phyloP scores from a whole-genome alignment of 768 basidiomycete species.

The Russula sp. region DNA sequence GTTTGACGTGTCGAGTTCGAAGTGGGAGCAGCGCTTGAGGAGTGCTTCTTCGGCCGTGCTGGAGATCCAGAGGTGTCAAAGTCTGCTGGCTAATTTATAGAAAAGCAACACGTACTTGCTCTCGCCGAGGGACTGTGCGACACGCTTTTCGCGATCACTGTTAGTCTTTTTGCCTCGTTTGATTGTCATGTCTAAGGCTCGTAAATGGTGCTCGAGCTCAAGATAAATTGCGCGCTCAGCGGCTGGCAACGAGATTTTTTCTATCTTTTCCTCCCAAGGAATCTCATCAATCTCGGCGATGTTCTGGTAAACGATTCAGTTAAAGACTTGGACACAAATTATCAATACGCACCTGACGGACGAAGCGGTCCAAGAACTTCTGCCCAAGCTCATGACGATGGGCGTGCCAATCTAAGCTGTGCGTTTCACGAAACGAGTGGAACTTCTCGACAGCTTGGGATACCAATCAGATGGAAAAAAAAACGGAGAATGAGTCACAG shows the following conservation, averaged over 20 bases:
- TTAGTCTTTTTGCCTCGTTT: constrained; percentile 57
- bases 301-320: constrained; percentile 44
- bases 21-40: constrained; percentile 92
- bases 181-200: constrained; percentile 80
- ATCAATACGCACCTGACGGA: constrained; percentile 59
- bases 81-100: neutral
- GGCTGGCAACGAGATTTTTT: constrained; percentile 71
- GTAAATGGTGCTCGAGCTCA: constrained; percentile 88
- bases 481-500: neutral
- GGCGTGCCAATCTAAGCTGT: constrained; percentile 86
- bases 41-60: constrained; percentile 90
- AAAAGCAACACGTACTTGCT: constrained; percentile 40
- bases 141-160: constrained; percentile 83
- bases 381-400: constrained; percentile 82
- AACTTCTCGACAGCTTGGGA: constrained; percentile 76
- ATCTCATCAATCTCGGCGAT: constrained; percentile 97
- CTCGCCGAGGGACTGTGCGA: constrained; percentile 80
- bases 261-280: constrained; percentile 58
- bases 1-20: constrained; percentile 68
- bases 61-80: neutral
- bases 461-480: neutral
- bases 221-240: constrained; percentile 93
- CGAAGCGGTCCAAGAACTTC: constrained; percentile 69
- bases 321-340: neutral
- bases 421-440: constrained; percentile 94